Percentiles rank a stretch among this genome's conserved stretches.
Conservation (phyloP, 148 eudicot genomes). For the Rhododendron henanense region DNA sequence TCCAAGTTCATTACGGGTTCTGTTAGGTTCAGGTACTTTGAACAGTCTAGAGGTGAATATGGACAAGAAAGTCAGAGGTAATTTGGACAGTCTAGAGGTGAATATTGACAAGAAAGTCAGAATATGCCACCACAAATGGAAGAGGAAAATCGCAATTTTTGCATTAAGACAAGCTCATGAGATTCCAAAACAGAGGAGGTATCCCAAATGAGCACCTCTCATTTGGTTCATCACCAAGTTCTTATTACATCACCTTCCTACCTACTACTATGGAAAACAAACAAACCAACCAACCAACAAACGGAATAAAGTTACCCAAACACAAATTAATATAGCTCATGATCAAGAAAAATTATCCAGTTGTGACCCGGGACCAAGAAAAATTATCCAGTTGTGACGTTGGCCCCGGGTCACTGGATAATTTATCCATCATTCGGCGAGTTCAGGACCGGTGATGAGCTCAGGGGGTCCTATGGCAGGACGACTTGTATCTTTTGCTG, state of each 20-base stretch:
- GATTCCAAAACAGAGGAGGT: neutral
- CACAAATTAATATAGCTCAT: neutral
- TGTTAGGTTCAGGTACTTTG: neutral
- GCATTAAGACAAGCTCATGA: neutral
- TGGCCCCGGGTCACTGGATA: neutral
- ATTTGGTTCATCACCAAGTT: neutral
- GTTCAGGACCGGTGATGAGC: neutral
- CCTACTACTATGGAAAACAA: neutral
- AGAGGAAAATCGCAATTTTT: neutral
- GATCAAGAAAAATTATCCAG: neutral
- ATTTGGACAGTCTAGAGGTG: neutral
- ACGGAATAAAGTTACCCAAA: neutral
- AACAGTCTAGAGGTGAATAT: neutral
- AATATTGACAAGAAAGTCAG: neutral
- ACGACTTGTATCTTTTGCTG: constrained; percentile 36
- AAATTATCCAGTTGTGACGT: neutral
- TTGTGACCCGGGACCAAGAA: neutral
- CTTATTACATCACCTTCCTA: neutral
- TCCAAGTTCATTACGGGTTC: neutral
- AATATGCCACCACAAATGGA: neutral
- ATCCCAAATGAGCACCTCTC: neutral
- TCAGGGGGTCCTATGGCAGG: constrained; percentile 4
- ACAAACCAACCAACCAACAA: neutral
- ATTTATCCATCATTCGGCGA: neutral
- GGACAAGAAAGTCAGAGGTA: neutral